These are phyloP conservation scores for Escovopsis sp. DNA, from an alignment of 2,329 filamentous ascomycete genomes.

Conservation along the genomic window DNA sequence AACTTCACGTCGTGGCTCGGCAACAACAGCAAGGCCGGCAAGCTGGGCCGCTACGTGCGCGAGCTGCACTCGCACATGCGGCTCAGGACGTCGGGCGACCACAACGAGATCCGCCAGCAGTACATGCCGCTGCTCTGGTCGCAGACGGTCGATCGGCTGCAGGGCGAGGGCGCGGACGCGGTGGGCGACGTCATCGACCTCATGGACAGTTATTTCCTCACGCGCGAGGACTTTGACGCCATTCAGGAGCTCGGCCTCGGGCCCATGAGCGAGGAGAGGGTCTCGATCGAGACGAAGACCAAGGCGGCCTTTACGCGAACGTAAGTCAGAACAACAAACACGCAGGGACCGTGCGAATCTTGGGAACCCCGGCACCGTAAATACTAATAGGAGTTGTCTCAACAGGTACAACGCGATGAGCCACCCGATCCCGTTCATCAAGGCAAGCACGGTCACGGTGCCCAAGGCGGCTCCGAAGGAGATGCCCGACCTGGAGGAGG, in stretches of 20 bases:
- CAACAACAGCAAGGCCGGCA: constrained; percentile 78
- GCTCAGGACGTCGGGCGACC: constrained; percentile 74
- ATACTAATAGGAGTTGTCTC: constrained; percentile 4
- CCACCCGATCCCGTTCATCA: constrained; percentile 93
- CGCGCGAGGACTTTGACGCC: constrained; percentile 85
- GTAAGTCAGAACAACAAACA: constrained; percentile 39
- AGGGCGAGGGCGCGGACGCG: constrained; percentile 65
- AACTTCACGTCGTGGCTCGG: constrained; percentile 86
- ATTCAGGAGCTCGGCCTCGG: constrained; percentile 87
- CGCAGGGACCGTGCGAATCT: too few relatives aligned
- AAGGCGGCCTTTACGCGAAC: constrained; percentile 81
- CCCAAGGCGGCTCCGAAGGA: constrained; percentile 60
- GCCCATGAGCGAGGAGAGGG: constrained; percentile 57
- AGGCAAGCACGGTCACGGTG: constrained; percentile 58
- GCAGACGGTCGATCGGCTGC: constrained; percentile 58
- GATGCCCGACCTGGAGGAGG: constrained; percentile 88
- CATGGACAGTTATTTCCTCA: constrained; percentile 96
- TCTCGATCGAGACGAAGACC: constrained; percentile 70
- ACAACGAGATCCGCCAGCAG: constrained; percentile 86
- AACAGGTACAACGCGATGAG: constrained; percentile 68
- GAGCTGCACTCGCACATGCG: constrained; percentile 98
- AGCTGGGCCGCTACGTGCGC: constrained; percentile 66
- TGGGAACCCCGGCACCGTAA: too few relatives aligned
- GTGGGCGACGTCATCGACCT: constrained; percentile 76
- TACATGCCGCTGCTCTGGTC: constrained; percentile 85